Base-by-base conservation (phyloP, 2,329 filamentous ascomycete genomes). In the Didymella pinodella region DNA sequence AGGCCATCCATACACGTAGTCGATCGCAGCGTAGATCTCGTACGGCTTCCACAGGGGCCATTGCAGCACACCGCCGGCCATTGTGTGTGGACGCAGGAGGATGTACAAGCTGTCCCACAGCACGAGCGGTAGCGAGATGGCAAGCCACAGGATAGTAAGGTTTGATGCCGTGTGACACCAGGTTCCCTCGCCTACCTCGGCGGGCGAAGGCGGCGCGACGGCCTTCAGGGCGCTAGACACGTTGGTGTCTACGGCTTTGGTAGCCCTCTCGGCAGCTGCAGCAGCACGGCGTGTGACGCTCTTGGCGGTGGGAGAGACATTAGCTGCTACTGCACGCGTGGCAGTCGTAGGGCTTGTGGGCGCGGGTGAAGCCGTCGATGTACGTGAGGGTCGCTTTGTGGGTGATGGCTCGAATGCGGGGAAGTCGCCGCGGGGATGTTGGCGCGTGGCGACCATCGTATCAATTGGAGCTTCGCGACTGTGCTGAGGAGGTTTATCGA, bases 71-170 rank as follows among this genome's bases (percentile, higher is more conserved):
- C 92, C 92, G 66, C 91, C 91, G 0, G 88, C 86, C 90, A 97
- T 95, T 57, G 88, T 90, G 76, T 89, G 86, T 29, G 93, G 93
- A 20, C 93, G 90, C 53, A 91, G 80, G 46, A 96, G 81, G 38
- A 96, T 87, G 80, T 96, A 97, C 57, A 82, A 81, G 29, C 85
- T 86, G 79, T 97, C 93, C 93, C 93, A 96, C 49, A 86, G 72
- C 48, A 96, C 91, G 60, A 96, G 84, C 1, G 91, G 91, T 16
- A 95, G 79, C 20, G 90, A 93, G 61, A 94, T 64, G 58, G 83
- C 77, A 26, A 96, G 83, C 92, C 92, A 96, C 63, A 87, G 65
- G 43, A 92, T 83, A 22, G 86, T 81, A 12, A 87, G 71, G 50
- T 83, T 83, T 12, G 85, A 85, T 3, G 86, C 85, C 0, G 83